Evolutionary conservation across 2,329 filamentous ascomycete genomes (phyloP), one percentile per base, ranked within the genome.

Genomic region (Fusarium lyarnte): DNA sequence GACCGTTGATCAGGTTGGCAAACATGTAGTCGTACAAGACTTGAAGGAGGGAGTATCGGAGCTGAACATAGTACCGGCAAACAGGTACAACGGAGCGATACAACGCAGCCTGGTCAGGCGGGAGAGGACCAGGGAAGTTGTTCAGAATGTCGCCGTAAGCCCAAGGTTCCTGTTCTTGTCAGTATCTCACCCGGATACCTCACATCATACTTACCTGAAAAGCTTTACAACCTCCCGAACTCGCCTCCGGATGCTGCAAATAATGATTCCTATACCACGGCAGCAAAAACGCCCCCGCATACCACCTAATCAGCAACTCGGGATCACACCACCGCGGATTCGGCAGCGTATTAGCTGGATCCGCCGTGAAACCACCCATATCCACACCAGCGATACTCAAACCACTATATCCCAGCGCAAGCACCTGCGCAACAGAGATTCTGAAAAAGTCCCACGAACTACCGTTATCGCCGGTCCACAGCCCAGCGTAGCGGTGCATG

Each of bases 261-360:
- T 61, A 61, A 19, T 61, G 58, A 21, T 61, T 61, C 5, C 51
- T n/a, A 33, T 61, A 61, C 58, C 51, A 61, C 2, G 51, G 58
- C 17, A 61, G 23, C 7, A 57, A 23, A 14, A 61, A 61, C 17
- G 58, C 58, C 13, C 58, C 58, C 3, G 51, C 21, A 36, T 61
- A 61, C 58, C 58, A 61, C 5, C 58, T 41, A 12, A 61, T 58
- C 8, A 61, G 21, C 33, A 61, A 38, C 31, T 61, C 58, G 0
- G 58, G 58, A 31, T 61, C 38, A 2, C 58, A 61, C 58, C 58
- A 61, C 6, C 58, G 17, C 7, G 58, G 58, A 21, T 57, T 36
- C 14, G 47, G 38, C 14, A 33, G 14, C 8, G 6, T 29, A 3
- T 31, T 35, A 17, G 47, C 52, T 2, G 58, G 58, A 27, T 61